phyloP scores from a whole-genome alignment of 352 stramenopile genomes.

The Phytophthora lateralis region DNA sequence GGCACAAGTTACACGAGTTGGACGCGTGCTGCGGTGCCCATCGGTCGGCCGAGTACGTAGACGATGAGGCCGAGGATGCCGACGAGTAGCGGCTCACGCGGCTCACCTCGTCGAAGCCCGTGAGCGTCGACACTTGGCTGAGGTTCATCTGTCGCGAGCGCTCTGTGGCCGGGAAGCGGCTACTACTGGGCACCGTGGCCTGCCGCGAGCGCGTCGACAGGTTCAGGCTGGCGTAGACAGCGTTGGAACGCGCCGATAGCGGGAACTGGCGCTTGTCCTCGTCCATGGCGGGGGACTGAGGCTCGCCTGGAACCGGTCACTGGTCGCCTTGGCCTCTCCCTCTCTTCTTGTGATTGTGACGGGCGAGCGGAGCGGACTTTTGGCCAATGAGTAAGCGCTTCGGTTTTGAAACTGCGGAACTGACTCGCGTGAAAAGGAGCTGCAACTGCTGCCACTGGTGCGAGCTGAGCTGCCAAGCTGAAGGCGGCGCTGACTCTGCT shows the following conservation, averaged over 20 bases:
- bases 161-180: slow-evolving; percentile 36
- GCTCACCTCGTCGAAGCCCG: slow-evolving; percentile 52
- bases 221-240: slow-evolving; percentile 33
- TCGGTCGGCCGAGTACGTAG: slow-evolving; percentile 46
- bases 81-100: slow-evolving; percentile 71
- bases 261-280: slow-evolving; percentile 39
- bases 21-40: slow-evolving; percentile 76
- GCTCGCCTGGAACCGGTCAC: slow-evolving; percentile 4
- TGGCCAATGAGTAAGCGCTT: not conserved
- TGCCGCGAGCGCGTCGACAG: slow-evolving; percentile 32
- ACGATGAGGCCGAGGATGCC: slow-evolving; percentile 44
- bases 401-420: not conserved
- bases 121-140: slow-evolving; percentile 42
- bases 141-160: slow-evolving; percentile 57
- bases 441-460: not conserved
- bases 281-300: slow-evolving; percentile 24
- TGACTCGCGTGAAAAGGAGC: not conserved
- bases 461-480: too few relatives aligned
- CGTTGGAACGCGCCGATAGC: slow-evolving; percentile 34
- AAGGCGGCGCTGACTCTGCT: too few relatives aligned
- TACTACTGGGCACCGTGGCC: slow-evolving; percentile 3
- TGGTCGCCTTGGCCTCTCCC: not conserved
- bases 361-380: not conserved
- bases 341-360: slow-evolving; percentile 1
- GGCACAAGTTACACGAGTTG: slow-evolving; percentile 78